These are phyloP conservation scores for Penicillium italicum DNA, from an alignment of 2,329 filamentous ascomycete species.

Conservation along the genomic window DNA sequence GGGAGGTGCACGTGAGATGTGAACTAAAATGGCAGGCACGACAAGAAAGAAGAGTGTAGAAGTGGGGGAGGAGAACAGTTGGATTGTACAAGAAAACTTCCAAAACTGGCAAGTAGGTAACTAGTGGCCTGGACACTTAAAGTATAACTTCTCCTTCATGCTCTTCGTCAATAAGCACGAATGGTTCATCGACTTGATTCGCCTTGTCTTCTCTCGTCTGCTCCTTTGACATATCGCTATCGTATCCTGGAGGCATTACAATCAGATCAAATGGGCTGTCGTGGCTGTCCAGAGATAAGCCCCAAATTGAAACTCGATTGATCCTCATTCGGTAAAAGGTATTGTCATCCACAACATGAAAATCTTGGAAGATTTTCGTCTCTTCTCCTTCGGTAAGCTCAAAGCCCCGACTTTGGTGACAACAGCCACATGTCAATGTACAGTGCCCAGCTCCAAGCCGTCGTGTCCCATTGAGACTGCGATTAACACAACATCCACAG, in stretches of 20 bases:
- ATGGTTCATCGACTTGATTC: not conserved
- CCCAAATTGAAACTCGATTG: not conserved
- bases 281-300: not conserved
- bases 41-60: not conserved
- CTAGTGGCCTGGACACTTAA: not conserved
- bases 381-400: not conserved
- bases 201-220: not conserved
- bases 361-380: not conserved
- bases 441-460: conserved; percentile 6
- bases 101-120: not conserved
- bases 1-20: not conserved
- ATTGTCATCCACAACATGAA: not conserved
- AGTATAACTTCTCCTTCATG: not conserved
- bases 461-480: not conserved
- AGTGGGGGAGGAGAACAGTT: too few species aligned
- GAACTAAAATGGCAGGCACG: not conserved
- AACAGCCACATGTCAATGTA: conserved; percentile 4
- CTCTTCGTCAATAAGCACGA: not conserved
- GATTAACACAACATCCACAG: conserved; percentile 3
- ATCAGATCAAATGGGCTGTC: not conserved
- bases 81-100: too few species aligned
- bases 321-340: not conserved
- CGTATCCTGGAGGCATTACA: not conserved
- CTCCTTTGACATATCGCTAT: not conserved
- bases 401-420: not conserved